A percentile compares a stretch with the other conserved stretches of the same genome.
phyloP scores from a whole-genome alignment of 176 grass and related monocot genomes.

The Typha latifolia region DNA sequence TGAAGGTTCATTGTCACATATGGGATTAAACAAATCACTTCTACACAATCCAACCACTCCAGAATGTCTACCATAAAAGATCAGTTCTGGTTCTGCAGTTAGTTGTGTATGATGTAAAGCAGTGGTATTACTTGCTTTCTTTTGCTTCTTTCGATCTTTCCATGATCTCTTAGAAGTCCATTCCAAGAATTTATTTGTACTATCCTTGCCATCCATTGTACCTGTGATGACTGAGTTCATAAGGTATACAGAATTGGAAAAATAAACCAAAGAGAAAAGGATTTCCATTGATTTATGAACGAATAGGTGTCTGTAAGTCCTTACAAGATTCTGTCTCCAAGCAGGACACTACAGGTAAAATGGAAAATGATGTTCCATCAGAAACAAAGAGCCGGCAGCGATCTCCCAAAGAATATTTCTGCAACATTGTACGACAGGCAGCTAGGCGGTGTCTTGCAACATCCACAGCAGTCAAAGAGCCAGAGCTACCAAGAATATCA shows the following conservation, averaged over 20 bases:
- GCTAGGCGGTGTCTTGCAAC: conserved; percentile 75
- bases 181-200: conserved; percentile 42
- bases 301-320: background rate
- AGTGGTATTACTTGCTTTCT: conserved; percentile 27
- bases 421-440: conserved; percentile 84
- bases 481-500: conserved; percentile 60
- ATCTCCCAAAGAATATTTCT: conserved; percentile 81
- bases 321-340: conserved; percentile 10
- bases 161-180: conserved; percentile 76
- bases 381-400: conserved; percentile 73
- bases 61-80: conserved; percentile 92
- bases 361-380: conserved; percentile 79
- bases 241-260: background rate
- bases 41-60: conserved; percentile 67
- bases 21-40: conserved; percentile 33
- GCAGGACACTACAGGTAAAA: conserved; percentile 42
- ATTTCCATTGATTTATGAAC: background rate
- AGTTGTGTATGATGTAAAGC: conserved; percentile 27
- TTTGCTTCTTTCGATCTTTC: conserved; percentile 59
- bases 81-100: conserved; percentile 63
- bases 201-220: conserved; percentile 15
- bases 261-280: too few relatives aligned
- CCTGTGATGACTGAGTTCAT: conserved; percentile 29
- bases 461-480: conserved; percentile 91
- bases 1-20: conserved; percentile 33